Conservation (phyloP, 306 rosid species). For the Cicer arietinum region DNA sequence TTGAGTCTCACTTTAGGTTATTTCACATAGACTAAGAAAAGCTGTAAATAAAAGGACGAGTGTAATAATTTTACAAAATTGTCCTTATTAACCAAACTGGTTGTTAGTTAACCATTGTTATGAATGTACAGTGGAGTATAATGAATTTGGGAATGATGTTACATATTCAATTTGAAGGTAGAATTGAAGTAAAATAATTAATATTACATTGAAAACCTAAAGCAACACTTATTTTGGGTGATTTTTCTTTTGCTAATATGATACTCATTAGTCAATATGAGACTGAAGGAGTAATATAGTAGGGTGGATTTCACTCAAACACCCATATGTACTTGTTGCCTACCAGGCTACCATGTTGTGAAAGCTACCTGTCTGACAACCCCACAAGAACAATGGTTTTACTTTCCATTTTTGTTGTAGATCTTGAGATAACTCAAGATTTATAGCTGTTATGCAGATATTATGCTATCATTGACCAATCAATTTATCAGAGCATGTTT, state of each 20-base stretch:
- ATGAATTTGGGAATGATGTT: not conserved
- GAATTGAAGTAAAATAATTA: not conserved
- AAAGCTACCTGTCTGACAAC: not conserved
- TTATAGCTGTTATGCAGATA: not conserved
- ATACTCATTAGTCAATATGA: not conserved
- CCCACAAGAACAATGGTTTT: not conserved
- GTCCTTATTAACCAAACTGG: not conserved
- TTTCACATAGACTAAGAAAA: not conserved
- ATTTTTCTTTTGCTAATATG: not conserved
- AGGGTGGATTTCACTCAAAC: not conserved
- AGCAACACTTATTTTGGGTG: not conserved
- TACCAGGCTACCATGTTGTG: constrained; percentile 4
- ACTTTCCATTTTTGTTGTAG: constrained; percentile 1
- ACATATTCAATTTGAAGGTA: not conserved
- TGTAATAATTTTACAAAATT: not conserved
- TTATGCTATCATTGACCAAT: not conserved
- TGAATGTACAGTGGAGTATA: not conserved
- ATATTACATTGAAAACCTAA: not conserved
- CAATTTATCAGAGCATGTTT: not conserved
- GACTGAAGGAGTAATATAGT: not conserved
- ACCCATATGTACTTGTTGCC: not conserved
- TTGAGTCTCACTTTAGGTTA: not conserved
- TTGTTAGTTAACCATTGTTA: not conserved
- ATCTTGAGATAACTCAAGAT: not conserved
- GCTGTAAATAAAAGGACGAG: not conserved